Base-by-base conservation (phyloP, 192 early-diverging fungal genomes). In the Allomyces macrogynus region DNA sequence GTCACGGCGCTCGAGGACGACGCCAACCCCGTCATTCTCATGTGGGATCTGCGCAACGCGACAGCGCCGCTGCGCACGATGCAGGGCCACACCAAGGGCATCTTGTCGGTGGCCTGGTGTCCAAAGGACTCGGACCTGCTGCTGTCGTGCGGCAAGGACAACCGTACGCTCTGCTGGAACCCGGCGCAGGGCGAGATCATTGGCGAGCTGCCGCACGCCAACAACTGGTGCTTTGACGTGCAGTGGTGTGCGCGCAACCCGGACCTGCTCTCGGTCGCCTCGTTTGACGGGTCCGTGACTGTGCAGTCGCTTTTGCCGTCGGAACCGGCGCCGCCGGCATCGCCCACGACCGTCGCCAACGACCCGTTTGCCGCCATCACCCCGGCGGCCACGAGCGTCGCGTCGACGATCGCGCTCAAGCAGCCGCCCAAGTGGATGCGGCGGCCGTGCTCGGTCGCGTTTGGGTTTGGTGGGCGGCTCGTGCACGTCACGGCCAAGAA, bases 21-120 rank as follows among this genome's bases (percentile, higher is more conserved):
- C 67, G 80, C 73, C 64, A 88, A 83, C 70, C 92, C 95, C 9
- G 83, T 85, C 0, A 80, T 99, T 24, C 78, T 87, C 61, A 78
- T 97, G 61, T 99, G 95, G 95, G 93, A 99, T 75, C 80, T 99
- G 68, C 81, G 90, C 66, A 93, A 99, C 72, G 91, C 91, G 20
- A 83, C 89, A 67, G 91, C 95, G 14, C 92, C 95, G 7, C 88
- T 92, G 72, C 82, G 80, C 79, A 79, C 79, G 18, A 73, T 99
- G 43, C 64, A 78, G 5, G 95, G 93, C 23, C 95, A 99, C 73
- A 77, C 81, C 27, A 90, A 92, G 69, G 93, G 95, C 32, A 80
- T 96, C 60, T 79, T 97, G 64, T 89, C 92, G 43, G 70, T 99
- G 43, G 84, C 91, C 10, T 99, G 95, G 95, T 95, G 92, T 76